These are phyloP conservation scores for Boletus rubroflammeus DNA, from an alignment of 768 basidiomycete species.

Conservation along the genomic window DNA sequence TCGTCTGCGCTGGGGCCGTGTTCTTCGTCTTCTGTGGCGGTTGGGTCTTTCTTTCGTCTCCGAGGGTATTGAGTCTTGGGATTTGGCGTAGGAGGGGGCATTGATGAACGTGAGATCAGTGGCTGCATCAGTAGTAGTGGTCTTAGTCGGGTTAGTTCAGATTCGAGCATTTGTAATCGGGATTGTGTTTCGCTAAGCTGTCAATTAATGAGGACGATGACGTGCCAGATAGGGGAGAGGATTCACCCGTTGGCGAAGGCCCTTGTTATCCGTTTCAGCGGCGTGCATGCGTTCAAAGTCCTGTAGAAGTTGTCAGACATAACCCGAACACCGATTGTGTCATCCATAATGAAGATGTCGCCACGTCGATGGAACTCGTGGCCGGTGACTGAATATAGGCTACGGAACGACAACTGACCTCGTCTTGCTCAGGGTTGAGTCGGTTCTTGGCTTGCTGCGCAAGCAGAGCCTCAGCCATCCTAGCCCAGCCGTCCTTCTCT, in stretches of 20 bases:
- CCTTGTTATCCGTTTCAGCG: slow-evolving; percentile 58
- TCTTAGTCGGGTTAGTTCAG: slow-evolving; percentile 60
- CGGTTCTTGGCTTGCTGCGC: slow-evolving; percentile 42
- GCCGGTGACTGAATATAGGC: neutral
- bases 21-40: slow-evolving; percentile 26
- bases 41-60: slow-evolving; percentile 26
- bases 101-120: slow-evolving; percentile 25
- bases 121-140: slow-evolving; percentile 70
- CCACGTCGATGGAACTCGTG: neutral
- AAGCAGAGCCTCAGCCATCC: slow-evolving; percentile 66
- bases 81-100: slow-evolving; percentile 23
- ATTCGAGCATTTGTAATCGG: slow-evolving; percentile 54
- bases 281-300: slow-evolving; percentile 52
- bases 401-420: slow-evolving; percentile 35
- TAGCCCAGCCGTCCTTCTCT: slow-evolving; percentile 61
- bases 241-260: slow-evolving; percentile 57
- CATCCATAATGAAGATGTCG: neutral
- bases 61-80: slow-evolving; percentile 19
- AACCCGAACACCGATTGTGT: neutral
- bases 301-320: slow-evolving; percentile 34
- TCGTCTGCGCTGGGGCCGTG: slow-evolving; percentile 27
- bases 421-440: slow-evolving; percentile 36
- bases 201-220: slow-evolving; percentile 9
- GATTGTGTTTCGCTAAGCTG: slow-evolving; percentile 59
- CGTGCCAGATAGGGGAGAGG: neutral